A percentile compares a stretch with the other conserved stretches of the same genome.
phyloP scores from a whole-genome alignment of 2,329 filamentous ascomycete genomes.

The Paraconiothyrium brasiliense region DNA sequence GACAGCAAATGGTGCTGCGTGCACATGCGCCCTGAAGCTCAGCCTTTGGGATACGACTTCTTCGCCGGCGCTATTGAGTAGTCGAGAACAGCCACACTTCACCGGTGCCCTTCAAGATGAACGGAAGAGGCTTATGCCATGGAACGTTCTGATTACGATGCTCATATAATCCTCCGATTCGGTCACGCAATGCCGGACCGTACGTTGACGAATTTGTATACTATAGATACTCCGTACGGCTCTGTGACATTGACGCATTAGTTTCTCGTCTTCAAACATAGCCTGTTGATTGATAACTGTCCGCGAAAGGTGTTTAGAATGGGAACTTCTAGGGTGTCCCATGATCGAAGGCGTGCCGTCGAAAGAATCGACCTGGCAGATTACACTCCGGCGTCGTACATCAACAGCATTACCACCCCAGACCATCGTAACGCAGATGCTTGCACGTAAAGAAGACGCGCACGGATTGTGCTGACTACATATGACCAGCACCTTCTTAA shows the following conservation, averaged over 20 bases:
- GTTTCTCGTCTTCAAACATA: no score
- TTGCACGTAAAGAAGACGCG: not conserved
- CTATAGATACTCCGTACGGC: no score
- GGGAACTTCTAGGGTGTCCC: no score
- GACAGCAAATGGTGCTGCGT: not conserved
- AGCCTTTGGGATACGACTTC: not conserved
- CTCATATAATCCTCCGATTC: not conserved
- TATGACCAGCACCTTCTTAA: no score
- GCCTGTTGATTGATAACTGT: no score
- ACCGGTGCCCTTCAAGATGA: not conserved
- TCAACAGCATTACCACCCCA: not conserved
- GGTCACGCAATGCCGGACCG: no score
- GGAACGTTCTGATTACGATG: not conserved
- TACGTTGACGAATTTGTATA: no score
- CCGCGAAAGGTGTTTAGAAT: no score
- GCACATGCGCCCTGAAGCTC: not conserved
- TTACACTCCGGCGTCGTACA: not conserved
- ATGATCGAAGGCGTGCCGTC: no score
- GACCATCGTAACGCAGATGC: not conserved
- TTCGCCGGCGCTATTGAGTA: not conserved
- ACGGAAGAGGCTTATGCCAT: not conserved
- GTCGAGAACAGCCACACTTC: slow-evolving; percentile 1
- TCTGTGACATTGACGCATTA: no score
- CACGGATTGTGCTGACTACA: no score
- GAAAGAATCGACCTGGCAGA: no score